phyloP scores from a whole-genome alignment of 164 flowering plant genomes.

The Cinnamomum chago region DNA sequence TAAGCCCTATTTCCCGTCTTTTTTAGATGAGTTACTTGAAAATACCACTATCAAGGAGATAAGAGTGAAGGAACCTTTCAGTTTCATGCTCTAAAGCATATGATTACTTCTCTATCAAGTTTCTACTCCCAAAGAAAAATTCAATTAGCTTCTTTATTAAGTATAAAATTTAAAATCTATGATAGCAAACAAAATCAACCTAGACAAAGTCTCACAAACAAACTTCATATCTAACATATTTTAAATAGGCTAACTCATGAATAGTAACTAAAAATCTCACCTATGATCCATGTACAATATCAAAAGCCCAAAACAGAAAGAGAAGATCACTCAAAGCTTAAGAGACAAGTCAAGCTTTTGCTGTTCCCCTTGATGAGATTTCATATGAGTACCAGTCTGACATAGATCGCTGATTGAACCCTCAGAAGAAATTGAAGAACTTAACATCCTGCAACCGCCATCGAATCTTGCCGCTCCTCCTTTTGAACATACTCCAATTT shows the following conservation, averaged over 20 bases:
- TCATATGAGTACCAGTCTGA: constrained; percentile 15
- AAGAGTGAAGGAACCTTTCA: too few species aligned
- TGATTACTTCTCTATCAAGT: not conserved
- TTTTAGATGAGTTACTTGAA: too few species aligned
- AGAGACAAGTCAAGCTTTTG: constrained; percentile 13
- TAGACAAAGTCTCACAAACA: not conserved
- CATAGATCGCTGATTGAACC: constrained; percentile 12
- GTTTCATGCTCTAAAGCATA: not conserved
- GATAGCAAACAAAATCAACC: not conserved
- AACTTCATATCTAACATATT: not conserved
- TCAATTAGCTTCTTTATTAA: not conserved
- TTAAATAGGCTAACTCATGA: not conserved
- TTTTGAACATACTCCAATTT: not conserved
- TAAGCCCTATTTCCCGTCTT: too few species aligned
- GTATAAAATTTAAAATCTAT: too few species aligned
- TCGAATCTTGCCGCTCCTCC: constrained; percentile 40
- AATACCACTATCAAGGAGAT: too few species aligned
- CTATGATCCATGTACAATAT: constrained; percentile 3
- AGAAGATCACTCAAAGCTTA: constrained; percentile 5
- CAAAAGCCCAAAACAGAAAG: not conserved
- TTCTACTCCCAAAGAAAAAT: not conserved
- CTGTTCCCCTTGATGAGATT: constrained; percentile 12
- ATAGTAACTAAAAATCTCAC: not conserved
- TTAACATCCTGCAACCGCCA: constrained; percentile 13
- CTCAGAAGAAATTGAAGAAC: constrained; percentile 6